Evolutionary conservation across 768 basidiomycete species (phyloP).

Genomic region (Termitomyces heimii): DNA sequence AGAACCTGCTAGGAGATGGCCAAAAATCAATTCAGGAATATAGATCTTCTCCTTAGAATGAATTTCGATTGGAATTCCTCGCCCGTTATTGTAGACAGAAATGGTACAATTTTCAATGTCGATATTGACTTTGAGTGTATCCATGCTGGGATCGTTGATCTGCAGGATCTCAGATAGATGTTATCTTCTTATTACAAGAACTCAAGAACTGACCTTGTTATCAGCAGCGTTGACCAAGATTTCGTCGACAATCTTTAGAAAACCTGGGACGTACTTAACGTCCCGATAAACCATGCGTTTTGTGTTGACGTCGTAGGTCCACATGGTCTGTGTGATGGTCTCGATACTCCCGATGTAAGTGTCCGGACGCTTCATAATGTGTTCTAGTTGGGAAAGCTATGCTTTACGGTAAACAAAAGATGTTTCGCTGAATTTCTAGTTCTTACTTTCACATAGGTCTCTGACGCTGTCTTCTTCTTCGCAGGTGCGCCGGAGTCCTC

Average conservation of each 20-base stretch:
- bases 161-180: conserved; percentile 21
- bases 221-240: conserved; percentile 99
- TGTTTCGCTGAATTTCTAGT: neutral
- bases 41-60: conserved; percentile 91
- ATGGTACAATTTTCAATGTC: conserved; percentile 81
- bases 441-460: conserved; percentile 84
- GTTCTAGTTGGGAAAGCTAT: conserved; percentile 92
- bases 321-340: conserved; percentile 79
- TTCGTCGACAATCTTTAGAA: conserved; percentile 99
- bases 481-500: conserved; percentile 21
- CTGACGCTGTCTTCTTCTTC: conserved; percentile 86
- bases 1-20: conserved; percentile 87
- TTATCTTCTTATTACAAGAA: neutral
- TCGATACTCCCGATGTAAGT: conserved; percentile 98
- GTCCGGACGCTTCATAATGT: conserved; percentile 87
- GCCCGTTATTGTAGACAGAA: conserved; percentile 92
- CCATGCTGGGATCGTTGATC: conserved; percentile 93
- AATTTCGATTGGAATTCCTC: conserved; percentile 95
- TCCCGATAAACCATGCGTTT: conserved; percentile 83
- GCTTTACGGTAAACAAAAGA: neutral
- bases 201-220: conserved; percentile 70
- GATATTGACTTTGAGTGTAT: conserved; percentile 83
- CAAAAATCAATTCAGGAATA: conserved; percentile 97
- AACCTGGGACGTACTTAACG: conserved; percentile 91
- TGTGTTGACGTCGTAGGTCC: conserved; percentile 84